Percentiles rank a stretch among this genome's conserved stretches.
phyloP scores from a whole-genome alignment of 148 eudicot genomes.

The Camellia japonica region DNA sequence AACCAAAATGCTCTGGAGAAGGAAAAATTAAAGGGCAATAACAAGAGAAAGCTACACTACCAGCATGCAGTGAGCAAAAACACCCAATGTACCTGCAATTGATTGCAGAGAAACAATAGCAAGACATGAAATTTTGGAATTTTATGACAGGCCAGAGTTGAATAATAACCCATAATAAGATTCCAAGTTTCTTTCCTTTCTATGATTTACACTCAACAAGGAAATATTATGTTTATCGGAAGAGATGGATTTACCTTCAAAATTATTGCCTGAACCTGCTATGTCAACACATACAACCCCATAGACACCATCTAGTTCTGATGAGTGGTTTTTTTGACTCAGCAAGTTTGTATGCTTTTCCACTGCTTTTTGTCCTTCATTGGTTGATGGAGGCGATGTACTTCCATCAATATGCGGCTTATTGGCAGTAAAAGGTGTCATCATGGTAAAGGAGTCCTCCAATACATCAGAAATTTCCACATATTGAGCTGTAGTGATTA shows the following conservation, averaged over 20 bases:
- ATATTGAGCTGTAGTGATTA: conserved; percentile 79
- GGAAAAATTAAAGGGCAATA: not conserved
- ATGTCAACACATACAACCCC: conserved; percentile 19
- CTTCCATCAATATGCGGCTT: conserved; percentile 44
- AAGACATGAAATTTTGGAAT: not conserved
- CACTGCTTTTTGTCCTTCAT: conserved; percentile 34
- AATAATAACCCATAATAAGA: not conserved
- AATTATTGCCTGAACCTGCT: conserved; percentile 30
- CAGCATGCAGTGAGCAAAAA: not conserved
- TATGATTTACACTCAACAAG: not conserved
- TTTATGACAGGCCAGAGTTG: not conserved
- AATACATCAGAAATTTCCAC: conserved; percentile 82
- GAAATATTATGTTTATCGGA: not conserved
- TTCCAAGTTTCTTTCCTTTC: not conserved
- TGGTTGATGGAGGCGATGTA: conserved; percentile 27
- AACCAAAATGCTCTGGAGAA: not conserved
- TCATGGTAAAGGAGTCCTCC: conserved; percentile 76
- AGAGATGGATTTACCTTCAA: conserved; percentile 48
- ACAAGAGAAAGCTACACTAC: not conserved
- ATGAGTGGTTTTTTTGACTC: conserved; percentile 34
- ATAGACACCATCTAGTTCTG: conserved; percentile 30
- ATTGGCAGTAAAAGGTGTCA: conserved; percentile 52
- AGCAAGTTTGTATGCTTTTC: conserved; percentile 27
- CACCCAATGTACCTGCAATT: not conserved
- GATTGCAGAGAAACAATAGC: not conserved